These are phyloP conservation scores for Xenosphaeropsis pyriputrescens DNA, from an alignment of 2,329 filamentous ascomycete species.

Conservation along the genomic window DNA sequence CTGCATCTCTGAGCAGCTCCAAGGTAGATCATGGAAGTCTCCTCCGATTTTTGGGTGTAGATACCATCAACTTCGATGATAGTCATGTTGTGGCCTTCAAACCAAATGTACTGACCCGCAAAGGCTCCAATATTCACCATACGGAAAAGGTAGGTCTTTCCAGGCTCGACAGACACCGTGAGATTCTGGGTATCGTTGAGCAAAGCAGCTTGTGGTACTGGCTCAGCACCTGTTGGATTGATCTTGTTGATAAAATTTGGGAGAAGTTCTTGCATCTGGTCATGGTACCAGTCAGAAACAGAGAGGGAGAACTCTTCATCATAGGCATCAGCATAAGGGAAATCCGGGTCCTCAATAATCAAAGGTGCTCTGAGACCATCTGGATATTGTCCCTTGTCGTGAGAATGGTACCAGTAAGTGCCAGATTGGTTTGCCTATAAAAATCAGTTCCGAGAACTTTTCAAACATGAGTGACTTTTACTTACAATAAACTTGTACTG, in stretches of 20 bases:
- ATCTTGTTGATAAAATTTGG: slow-evolving; percentile 28
- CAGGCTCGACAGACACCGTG: slow-evolving; percentile 42
- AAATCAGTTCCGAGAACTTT: slow-evolving; percentile 1
- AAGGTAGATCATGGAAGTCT: slow-evolving; percentile 48
- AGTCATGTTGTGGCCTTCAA: slow-evolving; percentile 50
- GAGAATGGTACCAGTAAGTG: slow-evolving; percentile 65
- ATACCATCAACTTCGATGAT: slow-evolving; percentile 64
- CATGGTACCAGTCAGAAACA: slow-evolving; percentile 45
- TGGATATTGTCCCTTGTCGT: slow-evolving; percentile 37
- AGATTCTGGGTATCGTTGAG: slow-evolving; percentile 57
- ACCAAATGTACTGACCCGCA: slow-evolving; percentile 50
- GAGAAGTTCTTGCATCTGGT: slow-evolving; percentile 33
- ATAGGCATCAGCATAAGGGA: slow-evolving; percentile 29
- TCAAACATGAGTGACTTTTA: slow-evolving; percentile 1
- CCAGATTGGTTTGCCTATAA: slow-evolving; percentile 40
- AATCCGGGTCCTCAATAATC: slow-evolving; percentile 36
- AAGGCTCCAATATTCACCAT: slow-evolving; percentile 64
- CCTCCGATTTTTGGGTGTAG: slow-evolving; percentile 42
- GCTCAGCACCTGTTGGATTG: slow-evolving; percentile 36
- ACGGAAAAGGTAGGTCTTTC: slow-evolving; percentile 59
- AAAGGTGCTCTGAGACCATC: slow-evolving; percentile 41
- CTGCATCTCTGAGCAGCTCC: slow-evolving; percentile 52
- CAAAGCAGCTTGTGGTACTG: slow-evolving; percentile 38
- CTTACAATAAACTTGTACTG: slow-evolving; percentile 54
- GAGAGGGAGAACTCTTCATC: slow-evolving; percentile 42